phyloP scores from a whole-genome alignment of 2,329 filamentous ascomycete species.

The Xylaria sp. region DNA sequence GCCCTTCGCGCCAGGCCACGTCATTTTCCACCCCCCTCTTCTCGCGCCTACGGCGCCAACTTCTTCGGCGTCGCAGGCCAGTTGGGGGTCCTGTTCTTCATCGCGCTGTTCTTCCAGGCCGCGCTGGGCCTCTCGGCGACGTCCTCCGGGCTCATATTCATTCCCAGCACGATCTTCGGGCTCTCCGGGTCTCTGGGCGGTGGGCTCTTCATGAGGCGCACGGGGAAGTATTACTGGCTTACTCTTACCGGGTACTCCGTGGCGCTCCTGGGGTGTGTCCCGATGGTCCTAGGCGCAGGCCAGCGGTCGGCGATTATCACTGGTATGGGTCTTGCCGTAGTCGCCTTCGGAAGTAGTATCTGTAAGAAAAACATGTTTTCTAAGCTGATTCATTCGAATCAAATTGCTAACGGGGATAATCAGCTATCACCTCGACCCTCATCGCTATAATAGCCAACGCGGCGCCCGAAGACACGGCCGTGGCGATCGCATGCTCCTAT shows the following conservation, averaged over 20 bases:
- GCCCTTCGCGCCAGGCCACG: conserved; percentile 76
- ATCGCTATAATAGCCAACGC: conserved; percentile 76
- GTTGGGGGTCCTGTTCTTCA: conserved; percentile 68
- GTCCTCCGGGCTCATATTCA: conserved; percentile 65
- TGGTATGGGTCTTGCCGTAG: conserved; percentile 61
- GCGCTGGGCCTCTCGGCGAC: conserved; percentile 69
- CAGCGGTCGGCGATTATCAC: conserved; percentile 56
- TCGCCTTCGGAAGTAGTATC: conserved; percentile 48
- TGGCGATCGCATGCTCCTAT: conserved; percentile 80
- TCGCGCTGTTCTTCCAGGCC: conserved; percentile 81
- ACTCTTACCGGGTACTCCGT: conserved; percentile 63
- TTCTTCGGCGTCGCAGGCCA: conserved; percentile 71
- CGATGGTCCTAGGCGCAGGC: conserved; percentile 62
- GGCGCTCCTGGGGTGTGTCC: conserved; percentile 59
- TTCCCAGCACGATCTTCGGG: conserved; percentile 68
- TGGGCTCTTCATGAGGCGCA: conserved; percentile 71
- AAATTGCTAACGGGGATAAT: conserved; percentile 43
- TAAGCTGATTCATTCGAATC: neutral
- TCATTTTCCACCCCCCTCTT: conserved; percentile 71
- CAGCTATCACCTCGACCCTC: conserved; percentile 72
- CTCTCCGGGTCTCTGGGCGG: conserved; percentile 69
- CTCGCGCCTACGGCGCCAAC: conserved; percentile 72
- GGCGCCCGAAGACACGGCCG: conserved; percentile 69
- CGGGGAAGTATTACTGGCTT: conserved; percentile 73
- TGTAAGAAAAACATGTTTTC: conserved; percentile 38